Evolutionary conservation across 129 eudicot species (phyloP).

Genomic region (Chrysanthemum makinoi): DNA sequence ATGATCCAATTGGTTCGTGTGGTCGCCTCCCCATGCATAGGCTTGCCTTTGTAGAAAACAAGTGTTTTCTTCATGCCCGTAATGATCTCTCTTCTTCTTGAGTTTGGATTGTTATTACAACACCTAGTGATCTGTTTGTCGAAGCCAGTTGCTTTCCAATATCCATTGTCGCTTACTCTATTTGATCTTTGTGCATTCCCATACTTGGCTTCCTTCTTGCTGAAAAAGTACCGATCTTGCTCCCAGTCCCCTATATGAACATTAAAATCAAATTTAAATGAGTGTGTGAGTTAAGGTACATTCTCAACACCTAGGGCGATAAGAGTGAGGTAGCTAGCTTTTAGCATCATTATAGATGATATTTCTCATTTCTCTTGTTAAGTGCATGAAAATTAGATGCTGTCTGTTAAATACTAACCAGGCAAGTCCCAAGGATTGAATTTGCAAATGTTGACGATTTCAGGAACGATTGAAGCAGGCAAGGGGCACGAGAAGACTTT

Average conservation of each 20-base stretch:
- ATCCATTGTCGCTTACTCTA: slow-evolving; percentile 44
- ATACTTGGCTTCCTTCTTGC: slow-evolving; percentile 55
- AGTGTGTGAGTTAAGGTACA: neutral
- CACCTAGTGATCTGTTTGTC: slow-evolving; percentile 49
- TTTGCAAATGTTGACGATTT: slow-evolving; percentile 44
- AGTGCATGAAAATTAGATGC: neutral
- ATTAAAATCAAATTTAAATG: neutral
- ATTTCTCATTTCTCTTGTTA: neutral
- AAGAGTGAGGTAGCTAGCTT: neutral
- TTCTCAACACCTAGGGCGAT: neutral
- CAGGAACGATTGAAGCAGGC: slow-evolving; percentile 85
- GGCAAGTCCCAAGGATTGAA: slow-evolving; percentile 80
- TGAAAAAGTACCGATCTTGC: slow-evolving; percentile 70
- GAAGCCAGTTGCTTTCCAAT: slow-evolving; percentile 63
- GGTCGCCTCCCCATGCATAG: slow-evolving; percentile 32
- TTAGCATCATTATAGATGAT: neutral
- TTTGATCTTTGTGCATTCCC: slow-evolving; percentile 37
- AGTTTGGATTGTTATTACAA: slow-evolving; percentile 19
- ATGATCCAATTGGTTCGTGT: slow-evolving; percentile 66
- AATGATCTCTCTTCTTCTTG: slow-evolving; percentile 35
- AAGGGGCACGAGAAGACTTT: slow-evolving; percentile 64
- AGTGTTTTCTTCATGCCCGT: slow-evolving; percentile 71
- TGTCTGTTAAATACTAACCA: slow-evolving; percentile 34
- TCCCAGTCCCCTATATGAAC: slow-evolving; percentile 50
- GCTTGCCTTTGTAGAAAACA: slow-evolving; percentile 49